Evolutionary conservation across 768 basidiomycete genomes (phyloP).

Genomic region (Tylopilus plumbeoviolaceoides): DNA sequence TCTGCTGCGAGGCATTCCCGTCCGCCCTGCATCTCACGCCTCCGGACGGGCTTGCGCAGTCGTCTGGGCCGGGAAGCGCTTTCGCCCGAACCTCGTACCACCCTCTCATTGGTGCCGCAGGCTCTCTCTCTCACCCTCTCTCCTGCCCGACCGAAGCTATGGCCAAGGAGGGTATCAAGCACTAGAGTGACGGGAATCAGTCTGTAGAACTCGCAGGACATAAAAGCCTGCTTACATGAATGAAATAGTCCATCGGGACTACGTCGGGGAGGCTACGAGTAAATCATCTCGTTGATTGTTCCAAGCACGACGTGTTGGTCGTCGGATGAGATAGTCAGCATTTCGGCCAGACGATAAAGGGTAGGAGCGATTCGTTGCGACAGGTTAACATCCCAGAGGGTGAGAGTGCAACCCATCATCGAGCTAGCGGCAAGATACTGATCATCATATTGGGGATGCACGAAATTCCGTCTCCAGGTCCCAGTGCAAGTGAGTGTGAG

Average conservation of each 20-base stretch:
- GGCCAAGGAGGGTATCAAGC: too few species aligned
- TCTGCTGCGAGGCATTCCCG: too few species aligned
- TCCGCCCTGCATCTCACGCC: too few species aligned
- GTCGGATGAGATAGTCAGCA: conserved; percentile 2
- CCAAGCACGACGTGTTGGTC: background rate
- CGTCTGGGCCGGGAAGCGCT: too few species aligned
- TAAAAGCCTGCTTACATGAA: background rate
- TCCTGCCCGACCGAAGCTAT: too few species aligned
- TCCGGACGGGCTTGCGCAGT: too few species aligned
- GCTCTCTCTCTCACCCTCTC: too few species aligned
- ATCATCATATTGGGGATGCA: background rate
- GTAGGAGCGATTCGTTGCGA: background rate
- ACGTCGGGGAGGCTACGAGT: background rate
- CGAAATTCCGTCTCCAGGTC: background rate
- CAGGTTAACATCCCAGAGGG: conserved; percentile 6
- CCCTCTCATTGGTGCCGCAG: too few species aligned
- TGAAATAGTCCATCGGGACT: background rate
- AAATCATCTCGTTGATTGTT: background rate
- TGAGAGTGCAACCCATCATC: background rate
- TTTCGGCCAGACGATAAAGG: background rate
- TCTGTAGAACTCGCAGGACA: background rate
- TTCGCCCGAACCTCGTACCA: too few species aligned
- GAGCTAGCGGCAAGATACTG: too few species aligned
- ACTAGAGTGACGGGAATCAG: background rate
- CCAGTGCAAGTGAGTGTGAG: background rate